Evolutionary conservation across 192 early-diverging fungal genomes (phyloP), one percentile per base, ranked within the genome.

Genomic region (Coemansia sp.): DNA sequence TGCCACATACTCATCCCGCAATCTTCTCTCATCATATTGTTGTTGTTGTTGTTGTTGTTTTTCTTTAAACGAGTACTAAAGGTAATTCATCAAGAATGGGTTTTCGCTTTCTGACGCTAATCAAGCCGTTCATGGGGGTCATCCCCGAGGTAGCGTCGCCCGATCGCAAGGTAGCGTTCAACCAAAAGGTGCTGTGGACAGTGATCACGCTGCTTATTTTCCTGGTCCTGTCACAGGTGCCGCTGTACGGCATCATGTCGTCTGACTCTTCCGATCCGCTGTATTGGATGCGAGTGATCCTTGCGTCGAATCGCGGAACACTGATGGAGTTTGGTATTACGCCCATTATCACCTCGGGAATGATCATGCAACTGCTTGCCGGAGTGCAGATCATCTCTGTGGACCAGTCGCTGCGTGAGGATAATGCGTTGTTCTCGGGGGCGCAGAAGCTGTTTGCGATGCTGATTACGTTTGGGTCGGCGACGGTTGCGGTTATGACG

Each of bases 271-370:
- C 81, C 18, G 98, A 99, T 85, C 98, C 98, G 22, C 87, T 99
- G 67, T 99, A 98, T 87, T 99, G 98, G 98, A 91, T 99, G 90
- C 94, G 98, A 89, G 95, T 96, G 41, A 99, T 99, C 73, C 88
- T 99, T 65, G 98, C 98, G 51, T 98, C 95, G 41, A 99, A 99
- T 89, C 91, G 98, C 83, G 98, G 98, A 76, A 99, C 98, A 41
- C 84, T 99, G 42, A 99, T 99, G 98, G 98, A 99, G 85, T 88
- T 98, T 82, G 98, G 98, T 84, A 99, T 99, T 70, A 98, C 97
- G 22, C 98, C 98, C 36, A 95, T 99, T 74, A 92, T 99, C 56
- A 98, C 98, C 13, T 98, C 97, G 8, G 97, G 98, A 43, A 99
- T 99, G 98, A 99, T 99, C 69, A 99, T 99, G 98, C 98, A 99